Evolutionary conservation across 2,329 filamentous ascomycete species (phyloP).

Genomic region (Aotearoamyces nothofagi): DNA sequence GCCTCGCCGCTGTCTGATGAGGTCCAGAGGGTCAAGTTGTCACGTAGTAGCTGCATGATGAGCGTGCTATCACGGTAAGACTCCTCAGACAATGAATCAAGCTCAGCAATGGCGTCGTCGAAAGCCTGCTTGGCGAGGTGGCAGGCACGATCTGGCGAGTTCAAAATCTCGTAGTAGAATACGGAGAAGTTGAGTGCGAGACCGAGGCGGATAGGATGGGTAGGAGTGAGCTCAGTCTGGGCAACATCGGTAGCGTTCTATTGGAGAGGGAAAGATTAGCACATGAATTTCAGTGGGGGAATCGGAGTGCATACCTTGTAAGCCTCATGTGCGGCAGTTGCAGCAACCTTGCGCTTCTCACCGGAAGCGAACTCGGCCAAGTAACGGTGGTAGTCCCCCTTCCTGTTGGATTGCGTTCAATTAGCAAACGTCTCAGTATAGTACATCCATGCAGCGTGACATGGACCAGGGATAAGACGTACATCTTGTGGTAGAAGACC

Average conservation of each 20-base stretch:
- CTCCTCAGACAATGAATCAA: constrained; percentile 93
- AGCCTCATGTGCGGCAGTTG: constrained; percentile 87
- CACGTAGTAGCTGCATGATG: constrained; percentile 96
- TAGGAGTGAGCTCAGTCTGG: constrained; percentile 76
- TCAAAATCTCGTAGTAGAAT: constrained; percentile 99
- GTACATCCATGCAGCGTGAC: neutral
- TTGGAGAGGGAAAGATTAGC: constrained; percentile 1
- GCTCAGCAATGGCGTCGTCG: constrained; percentile 94
- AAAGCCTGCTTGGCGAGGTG: constrained; percentile 94
- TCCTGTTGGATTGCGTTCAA: constrained; percentile 41
- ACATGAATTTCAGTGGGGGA: neutral
- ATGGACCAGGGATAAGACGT: constrained; percentile 19
- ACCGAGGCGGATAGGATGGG: constrained; percentile 84
- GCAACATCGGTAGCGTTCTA: constrained; percentile 73
- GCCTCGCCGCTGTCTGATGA: constrained; percentile 69
- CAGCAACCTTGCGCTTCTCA: constrained; percentile 88
- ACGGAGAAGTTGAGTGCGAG: constrained; percentile 94
- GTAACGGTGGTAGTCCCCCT: constrained; percentile 99
- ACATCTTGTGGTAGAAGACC: constrained; percentile 99
- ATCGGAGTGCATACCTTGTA: constrained; percentile 50
- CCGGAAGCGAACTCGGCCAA: constrained; percentile 92
- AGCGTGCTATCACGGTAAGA: constrained; percentile 98
- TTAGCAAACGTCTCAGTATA: neutral
- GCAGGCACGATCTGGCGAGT: constrained; percentile 95
- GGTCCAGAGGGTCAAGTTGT: constrained; percentile 99